These are phyloP conservation scores for Zostera marina DNA, from an alignment of 116 monocot genomes.

Conservation along the genomic window DNA sequence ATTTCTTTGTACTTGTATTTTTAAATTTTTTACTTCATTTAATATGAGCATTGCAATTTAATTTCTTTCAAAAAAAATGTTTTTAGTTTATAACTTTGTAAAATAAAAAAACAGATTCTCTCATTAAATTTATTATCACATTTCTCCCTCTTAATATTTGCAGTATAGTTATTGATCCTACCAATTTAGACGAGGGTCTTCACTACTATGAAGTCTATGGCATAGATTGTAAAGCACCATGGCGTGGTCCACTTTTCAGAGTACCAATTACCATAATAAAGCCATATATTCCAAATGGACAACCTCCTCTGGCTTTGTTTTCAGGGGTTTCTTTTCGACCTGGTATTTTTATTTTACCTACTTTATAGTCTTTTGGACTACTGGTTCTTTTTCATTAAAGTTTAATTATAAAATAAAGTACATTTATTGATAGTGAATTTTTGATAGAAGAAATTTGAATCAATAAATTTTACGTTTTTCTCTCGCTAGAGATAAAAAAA, in stretches of 20 bases:
- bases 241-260: conserved; percentile 86
- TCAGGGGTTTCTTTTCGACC: conserved; percentile 50
- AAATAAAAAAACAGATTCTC: not conserved
- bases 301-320: conserved; percentile 43
- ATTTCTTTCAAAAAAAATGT: not conserved
- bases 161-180: conserved; percentile 88
- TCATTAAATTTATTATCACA: not conserved
- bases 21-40: no score
- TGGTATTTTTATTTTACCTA: conserved; percentile 22
- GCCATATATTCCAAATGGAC: conserved; percentile 26
- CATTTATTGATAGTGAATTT: no score
- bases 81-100: not conserved
- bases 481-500: no score
- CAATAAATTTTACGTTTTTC: no score
- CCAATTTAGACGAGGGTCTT: conserved; percentile 45
- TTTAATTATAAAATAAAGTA: not conserved
- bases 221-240: conserved; percentile 66
- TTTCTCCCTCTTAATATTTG: not conserved
- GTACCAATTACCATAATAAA: conserved; percentile 82
- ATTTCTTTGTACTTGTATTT: no score
- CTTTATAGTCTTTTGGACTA: not conserved
- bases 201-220: conserved; percentile 90
- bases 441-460: not conserved
- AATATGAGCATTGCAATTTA: not conserved
- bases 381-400: not conserved